phyloP scores from a whole-genome alignment of 2,329 filamentous ascomycete species.

The Whalleya microplaca region DNA sequence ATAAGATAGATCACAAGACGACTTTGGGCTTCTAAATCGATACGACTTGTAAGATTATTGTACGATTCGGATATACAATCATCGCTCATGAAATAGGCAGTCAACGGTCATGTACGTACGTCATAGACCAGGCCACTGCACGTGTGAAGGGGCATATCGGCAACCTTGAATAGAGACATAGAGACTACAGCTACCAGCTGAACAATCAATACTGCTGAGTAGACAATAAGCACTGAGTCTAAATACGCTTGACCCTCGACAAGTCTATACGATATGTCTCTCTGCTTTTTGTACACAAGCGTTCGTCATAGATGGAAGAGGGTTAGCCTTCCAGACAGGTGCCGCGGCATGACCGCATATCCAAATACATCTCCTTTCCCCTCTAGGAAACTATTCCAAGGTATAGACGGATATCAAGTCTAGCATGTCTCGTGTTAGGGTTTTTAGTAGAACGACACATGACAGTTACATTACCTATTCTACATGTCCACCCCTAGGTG shows the following conservation, averaged over 20 bases:
- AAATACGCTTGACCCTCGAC: background rate
- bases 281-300: background rate
- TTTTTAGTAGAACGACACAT: no score
- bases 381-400: no score
- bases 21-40: constrained; percentile 17
- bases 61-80: constrained; percentile 25
- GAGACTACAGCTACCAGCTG: background rate
- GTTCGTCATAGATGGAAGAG: background rate
- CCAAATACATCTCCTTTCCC: no score
- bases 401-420: background rate
- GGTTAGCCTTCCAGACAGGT: background rate
- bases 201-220: background rate
- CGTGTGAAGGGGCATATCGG: background rate
- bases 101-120: background rate
- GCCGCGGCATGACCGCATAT: no score
- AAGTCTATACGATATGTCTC: background rate
- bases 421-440: background rate
- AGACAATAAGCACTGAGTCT: background rate
- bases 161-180: background rate
- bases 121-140: background rate
- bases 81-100: background rate
- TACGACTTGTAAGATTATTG: constrained; percentile 1
- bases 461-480: no score
- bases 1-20: constrained; percentile 41
- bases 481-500: no score